Evolutionary conservation across 805 yeast genomes (phyloP), one percentile per base, ranked within the genome.

Genomic region (Ogataea paradorogensis): DNA sequence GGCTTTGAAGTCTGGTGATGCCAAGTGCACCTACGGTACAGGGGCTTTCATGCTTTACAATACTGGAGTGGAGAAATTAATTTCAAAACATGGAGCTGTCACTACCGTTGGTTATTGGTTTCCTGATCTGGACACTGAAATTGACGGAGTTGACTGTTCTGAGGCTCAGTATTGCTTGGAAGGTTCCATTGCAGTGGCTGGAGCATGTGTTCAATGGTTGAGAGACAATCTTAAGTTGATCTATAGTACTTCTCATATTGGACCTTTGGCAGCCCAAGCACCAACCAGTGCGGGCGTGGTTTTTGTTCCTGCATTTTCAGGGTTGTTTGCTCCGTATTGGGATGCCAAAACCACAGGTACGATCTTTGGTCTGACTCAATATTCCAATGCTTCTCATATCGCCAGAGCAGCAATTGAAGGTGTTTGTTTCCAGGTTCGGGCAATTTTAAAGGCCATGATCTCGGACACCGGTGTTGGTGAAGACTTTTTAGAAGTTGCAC

Each of bases 271-370:
- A 9, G 78, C 84, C 18, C 82, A 80, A 54, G 96, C 87, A 27
- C 71, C 75, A 18, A 78, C 84, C 59, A 73, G 91, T 13, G 96
- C 93, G 35, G 96, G 96, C 27, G 96, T 90, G 18, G 89, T 87
- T 27, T 90, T 90, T 57, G 95, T 90, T 32, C 95, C 98, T 22
- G 96, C 96, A 2, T 88, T 90, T 61, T 82, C 90, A 23, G 98
- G 98, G 7, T 70, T 90, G 40, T 90, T 86, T 64, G 95, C 96
- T 3, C 98, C 98, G 15, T 88, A 90, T 67, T 90, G 98, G 98
- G 88, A 86, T 58, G 77, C 90, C 10, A 86, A 85, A 38, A 88
- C 96, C 6, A 78, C 95, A 48, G 98, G 97, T 35, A 83, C 96
- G 24, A 84, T 91, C 31, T 81, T 89, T 61, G 98, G 98, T 27